Conservation (phyloP, 1,284 basidiomycete genomes). For the Caloboletus firmus region DNA sequence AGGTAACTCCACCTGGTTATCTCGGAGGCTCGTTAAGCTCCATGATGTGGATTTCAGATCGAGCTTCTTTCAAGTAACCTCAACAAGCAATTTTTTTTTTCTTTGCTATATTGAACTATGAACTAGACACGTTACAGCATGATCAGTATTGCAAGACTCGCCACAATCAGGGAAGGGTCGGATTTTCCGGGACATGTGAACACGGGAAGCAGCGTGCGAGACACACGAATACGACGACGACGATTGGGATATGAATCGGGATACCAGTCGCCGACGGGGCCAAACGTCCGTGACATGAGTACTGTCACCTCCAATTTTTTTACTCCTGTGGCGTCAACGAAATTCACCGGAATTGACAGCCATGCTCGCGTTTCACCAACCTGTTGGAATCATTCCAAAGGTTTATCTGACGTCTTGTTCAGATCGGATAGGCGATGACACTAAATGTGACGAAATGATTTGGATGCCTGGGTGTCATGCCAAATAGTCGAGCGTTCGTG, state of each 20-base stretch:
- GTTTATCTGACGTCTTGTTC: neutral
- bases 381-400: neutral
- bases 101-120: neutral
- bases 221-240: neutral
- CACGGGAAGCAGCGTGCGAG: neutral
- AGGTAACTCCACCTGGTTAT: neutral
- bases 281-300: conserved; percentile 3
- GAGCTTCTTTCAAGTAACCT: neutral
- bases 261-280: neutral
- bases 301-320: neutral
- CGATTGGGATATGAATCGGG: neutral
- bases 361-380: conserved; percentile 10
- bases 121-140: neutral
- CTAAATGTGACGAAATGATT: neutral
- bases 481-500: neutral
- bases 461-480: neutral
- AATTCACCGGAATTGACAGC: conserved; percentile 6
- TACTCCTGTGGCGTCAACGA: conserved; percentile 1
- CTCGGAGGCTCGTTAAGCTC: neutral
- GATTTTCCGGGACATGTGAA: conserved; percentile 7
- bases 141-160: neutral
- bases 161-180: neutral
- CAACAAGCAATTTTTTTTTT: neutral
- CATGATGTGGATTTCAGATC: too few species aligned
- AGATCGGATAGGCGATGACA: neutral